Evolutionary conservation across 2,329 filamentous ascomycete genomes (phyloP).

Genomic region (Fusarium sp.): DNA sequence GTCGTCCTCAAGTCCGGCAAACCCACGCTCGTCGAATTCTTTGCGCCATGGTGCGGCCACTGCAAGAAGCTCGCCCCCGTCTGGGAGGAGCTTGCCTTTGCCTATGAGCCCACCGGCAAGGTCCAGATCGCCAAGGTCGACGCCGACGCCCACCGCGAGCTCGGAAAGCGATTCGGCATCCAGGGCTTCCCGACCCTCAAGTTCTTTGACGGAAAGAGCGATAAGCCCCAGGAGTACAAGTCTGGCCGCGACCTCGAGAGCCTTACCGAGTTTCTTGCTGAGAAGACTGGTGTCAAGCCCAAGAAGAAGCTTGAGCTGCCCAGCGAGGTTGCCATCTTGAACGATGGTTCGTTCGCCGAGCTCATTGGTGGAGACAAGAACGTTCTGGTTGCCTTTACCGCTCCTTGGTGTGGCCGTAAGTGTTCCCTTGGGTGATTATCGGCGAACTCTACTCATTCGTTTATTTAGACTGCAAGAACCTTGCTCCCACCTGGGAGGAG

Average conservation of each 20-base stretch:
- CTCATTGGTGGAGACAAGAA: conserved; percentile 86
- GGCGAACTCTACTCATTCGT: conserved; percentile 16
- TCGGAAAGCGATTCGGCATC: conserved; percentile 88
- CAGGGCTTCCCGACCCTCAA: conserved; percentile 98
- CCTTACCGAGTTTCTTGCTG: conserved; percentile 80
- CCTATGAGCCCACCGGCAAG: conserved; percentile 78
- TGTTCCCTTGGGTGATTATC: conserved; percentile 43
- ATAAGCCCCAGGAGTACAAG: conserved; percentile 85
- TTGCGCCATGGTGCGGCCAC: conserved; percentile 98
- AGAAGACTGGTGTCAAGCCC: conserved; percentile 87
- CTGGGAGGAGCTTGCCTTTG: conserved; percentile 87
- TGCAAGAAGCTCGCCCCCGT: conserved; percentile 97
- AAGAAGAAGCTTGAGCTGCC: conserved; percentile 80
- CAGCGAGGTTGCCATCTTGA: conserved; percentile 83
- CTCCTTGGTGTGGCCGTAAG: conserved; percentile 98
- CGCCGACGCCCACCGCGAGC: conserved; percentile 85
- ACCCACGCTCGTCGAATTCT: conserved; percentile 97
- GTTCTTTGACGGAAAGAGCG: conserved; percentile 96
- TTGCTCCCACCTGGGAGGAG: conserved; percentile 91
- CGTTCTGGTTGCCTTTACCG: conserved; percentile 95
- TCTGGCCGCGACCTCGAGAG: conserved; percentile 90
- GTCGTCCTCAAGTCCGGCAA: conserved; percentile 92
- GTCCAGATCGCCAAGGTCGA: conserved; percentile 96
- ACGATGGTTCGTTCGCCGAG: conserved; percentile 81
- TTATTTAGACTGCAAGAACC: conserved; percentile 88